A percentile compares a stretch with the other conserved stretches of the same genome.
Evolutionary conservation across 202 grass and related monocot species (phyloP).

Genomic region (Setaria italica): DNA sequence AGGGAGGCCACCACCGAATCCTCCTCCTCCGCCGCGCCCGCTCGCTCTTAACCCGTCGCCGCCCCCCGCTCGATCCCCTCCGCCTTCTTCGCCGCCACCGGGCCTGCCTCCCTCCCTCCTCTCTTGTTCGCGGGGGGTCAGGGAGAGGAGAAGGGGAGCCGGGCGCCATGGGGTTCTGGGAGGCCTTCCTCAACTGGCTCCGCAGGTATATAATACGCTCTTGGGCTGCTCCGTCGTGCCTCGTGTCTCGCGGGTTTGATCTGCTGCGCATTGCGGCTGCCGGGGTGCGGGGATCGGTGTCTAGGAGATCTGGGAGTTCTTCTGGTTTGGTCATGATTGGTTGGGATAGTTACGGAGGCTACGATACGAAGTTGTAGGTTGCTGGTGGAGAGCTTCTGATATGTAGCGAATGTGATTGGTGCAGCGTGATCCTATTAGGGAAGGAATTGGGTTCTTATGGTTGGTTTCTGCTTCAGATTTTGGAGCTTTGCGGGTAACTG

Average conservation of each 20-base stretch:
- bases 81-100: slow-evolving; percentile 1
- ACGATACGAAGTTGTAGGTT: not conserved
- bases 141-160: slow-evolving; percentile 15
- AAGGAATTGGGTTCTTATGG: not conserved
- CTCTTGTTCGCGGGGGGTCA: slow-evolving; percentile 5
- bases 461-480: slow-evolving; percentile 20
- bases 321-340: not conserved
- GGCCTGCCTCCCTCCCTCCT: not conserved
- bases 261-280: slow-evolving; percentile 41
- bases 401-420: slow-evolving; percentile 9
- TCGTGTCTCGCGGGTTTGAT: not conserved
- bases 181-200: slow-evolving; percentile 99
- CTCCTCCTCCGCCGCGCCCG: not conserved
- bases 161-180: slow-evolving; percentile 81
- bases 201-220: slow-evolving; percentile 51
- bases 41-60: slow-evolving; percentile 1
- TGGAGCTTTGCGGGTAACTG: not conserved
- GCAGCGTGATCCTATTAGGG: not conserved
- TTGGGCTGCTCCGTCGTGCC: not conserved
- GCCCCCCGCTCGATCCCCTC: not conserved
- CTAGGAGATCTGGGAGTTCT: slow-evolving; percentile 43
- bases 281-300: not conserved
- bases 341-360: not conserved
- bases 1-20: slow-evolving; percentile 46
- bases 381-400: not conserved